Conservation (phyloP, 176 grass and related monocot species). For the Aechmea fasciata region DNA sequence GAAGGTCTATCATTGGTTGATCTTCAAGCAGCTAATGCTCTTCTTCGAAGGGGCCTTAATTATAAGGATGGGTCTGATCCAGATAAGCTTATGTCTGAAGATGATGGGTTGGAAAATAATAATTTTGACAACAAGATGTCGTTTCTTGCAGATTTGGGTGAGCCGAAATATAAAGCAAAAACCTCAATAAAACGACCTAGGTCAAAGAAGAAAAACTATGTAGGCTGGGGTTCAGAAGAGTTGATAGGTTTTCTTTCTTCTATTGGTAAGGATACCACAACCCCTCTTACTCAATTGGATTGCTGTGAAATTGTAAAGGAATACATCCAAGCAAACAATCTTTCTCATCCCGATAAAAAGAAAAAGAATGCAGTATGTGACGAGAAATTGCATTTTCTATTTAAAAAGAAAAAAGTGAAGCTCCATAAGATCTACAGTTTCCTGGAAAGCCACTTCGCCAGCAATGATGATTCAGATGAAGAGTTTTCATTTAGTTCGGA, state of each 20-base stretch:
- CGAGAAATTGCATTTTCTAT: slow-evolving; percentile 38
- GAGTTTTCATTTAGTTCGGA: slow-evolving; percentile 28
- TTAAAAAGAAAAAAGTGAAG: slow-evolving; percentile 61
- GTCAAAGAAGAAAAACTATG: slow-evolving; percentile 51
- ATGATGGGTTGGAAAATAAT: slow-evolving; percentile 7
- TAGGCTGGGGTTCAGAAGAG: slow-evolving; percentile 67
- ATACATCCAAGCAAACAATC: slow-evolving; percentile 53
- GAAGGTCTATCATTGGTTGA: slow-evolving; percentile 51
- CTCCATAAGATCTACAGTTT: slow-evolving; percentile 46
- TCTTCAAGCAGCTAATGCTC: slow-evolving; percentile 40
- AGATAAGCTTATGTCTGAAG: slow-evolving; percentile 33
- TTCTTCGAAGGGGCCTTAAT: slow-evolving; percentile 36
- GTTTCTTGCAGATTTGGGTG: slow-evolving; percentile 21
- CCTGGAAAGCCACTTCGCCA: slow-evolving; percentile 55
- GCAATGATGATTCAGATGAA: slow-evolving; percentile 49
- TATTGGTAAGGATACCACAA: slow-evolving; percentile 41
- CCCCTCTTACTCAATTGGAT: slow-evolving; percentile 43
- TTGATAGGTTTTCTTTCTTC: slow-evolving; percentile 52
- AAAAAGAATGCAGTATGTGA: slow-evolving; percentile 60
- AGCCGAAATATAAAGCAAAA: slow-evolving; percentile 29
- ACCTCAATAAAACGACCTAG: slow-evolving; percentile 34
- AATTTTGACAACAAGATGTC: slow-evolving; percentile 19
- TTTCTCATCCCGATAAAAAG: slow-evolving; percentile 37
- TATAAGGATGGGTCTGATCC: slow-evolving; percentile 23
- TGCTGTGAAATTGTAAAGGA: slow-evolving; percentile 47